Percentiles rank a stretch among this genome's conserved stretches.
Conservation (phyloP, 139 green algal species). For the Microglena sp. region DNA sequence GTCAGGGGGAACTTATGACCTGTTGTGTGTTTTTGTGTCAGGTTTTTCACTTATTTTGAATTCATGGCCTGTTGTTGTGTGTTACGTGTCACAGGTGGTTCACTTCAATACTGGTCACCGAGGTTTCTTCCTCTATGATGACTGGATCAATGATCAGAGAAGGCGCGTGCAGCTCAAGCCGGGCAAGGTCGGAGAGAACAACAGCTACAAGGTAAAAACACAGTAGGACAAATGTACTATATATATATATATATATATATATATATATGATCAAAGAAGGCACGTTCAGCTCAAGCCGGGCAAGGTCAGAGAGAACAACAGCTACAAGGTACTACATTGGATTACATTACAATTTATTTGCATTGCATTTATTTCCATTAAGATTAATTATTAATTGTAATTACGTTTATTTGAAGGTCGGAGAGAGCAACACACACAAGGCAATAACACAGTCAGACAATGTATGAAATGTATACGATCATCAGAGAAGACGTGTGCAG, state of each 20-base stretch:
- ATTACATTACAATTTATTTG: no score
- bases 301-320: neutral
- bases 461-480: no score
- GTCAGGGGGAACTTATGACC: no score
- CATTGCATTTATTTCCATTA: no score
- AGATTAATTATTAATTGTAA: no score
- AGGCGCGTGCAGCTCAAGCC: conserved; percentile 36
- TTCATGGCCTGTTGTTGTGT: no score
- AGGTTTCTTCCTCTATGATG: conserved; percentile 35
- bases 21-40: no score
- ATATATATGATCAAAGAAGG: neutral
- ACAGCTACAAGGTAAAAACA: conserved; percentile 30
- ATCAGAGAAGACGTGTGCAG: conserved; percentile 30
- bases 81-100: conserved; percentile 22
- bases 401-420: no score
- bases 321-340: no score
- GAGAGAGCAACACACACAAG: no score
- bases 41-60: no score
- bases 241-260: neutral
- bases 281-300: neutral
- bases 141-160: conserved; percentile 34
- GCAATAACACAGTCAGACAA: no score
- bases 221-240: neutral
- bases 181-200: conserved; percentile 25
- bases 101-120: conserved; percentile 29